phyloP scores from a whole-genome alignment of 768 basidiomycete genomes.

The Cystobasidium onofrii region DNA sequence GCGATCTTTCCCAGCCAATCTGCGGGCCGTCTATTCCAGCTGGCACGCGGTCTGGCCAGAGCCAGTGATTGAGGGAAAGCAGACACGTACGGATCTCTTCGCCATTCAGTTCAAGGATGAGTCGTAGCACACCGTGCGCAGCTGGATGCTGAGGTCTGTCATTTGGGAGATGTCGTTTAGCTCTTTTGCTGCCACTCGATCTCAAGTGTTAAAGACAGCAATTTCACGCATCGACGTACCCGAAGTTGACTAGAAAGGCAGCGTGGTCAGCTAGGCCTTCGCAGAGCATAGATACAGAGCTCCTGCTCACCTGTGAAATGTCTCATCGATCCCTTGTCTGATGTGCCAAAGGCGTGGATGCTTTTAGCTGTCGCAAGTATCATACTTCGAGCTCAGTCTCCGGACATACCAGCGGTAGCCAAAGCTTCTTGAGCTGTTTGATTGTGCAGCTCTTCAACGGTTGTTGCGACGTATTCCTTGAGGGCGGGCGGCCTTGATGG shows the following conservation, averaged over 20 bases:
- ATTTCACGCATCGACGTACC: constrained; percentile 49
- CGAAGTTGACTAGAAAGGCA: constrained; percentile 70
- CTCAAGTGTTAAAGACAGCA: not conserved
- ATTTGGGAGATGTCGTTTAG: not conserved
- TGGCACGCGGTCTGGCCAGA: not conserved
- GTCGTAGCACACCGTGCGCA: constrained; percentile 92
- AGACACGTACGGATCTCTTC: constrained; percentile 61
- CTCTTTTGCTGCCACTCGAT: not conserved
- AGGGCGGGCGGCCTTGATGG: constrained; percentile 7
- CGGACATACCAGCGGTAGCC: constrained; percentile 48
- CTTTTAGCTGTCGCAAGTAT: not conserved
- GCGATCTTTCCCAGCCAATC: constrained; percentile 45
- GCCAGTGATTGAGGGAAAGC: constrained; percentile 57
- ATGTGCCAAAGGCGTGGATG: constrained; percentile 43
- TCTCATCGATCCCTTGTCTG: constrained; percentile 67
- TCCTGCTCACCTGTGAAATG: constrained; percentile 75
- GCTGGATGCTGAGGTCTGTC: constrained; percentile 90
- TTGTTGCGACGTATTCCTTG: constrained; percentile 34
- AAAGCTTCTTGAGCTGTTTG: constrained; percentile 72
- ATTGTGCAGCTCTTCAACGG: constrained; percentile 76
- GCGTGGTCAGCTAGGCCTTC: constrained; percentile 20
- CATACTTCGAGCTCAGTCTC: not conserved
- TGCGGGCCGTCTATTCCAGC: constrained; percentile 1
- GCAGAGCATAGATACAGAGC: constrained; percentile 32
- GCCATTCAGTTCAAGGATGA: constrained; percentile 95